Conservation (phyloP, 2,329 filamentous ascomycete genomes). For the Penicillium sp. region DNA sequence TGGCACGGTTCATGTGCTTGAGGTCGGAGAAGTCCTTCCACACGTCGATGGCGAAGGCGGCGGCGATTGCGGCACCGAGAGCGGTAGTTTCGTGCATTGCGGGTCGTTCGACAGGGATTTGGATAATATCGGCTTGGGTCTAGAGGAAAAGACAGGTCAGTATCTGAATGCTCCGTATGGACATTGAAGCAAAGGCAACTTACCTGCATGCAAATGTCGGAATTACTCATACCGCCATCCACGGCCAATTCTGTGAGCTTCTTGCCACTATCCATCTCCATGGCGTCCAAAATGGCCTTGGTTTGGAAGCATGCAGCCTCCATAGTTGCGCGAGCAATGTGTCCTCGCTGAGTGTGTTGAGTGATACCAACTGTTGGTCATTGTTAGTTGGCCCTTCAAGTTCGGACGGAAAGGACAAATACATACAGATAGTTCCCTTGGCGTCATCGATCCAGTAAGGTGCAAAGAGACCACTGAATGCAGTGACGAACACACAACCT, state of each 20-base stretch:
- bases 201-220: slow-evolving; percentile 80
- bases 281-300: slow-evolving; percentile 87
- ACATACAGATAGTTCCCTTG: slow-evolving; percentile 77
- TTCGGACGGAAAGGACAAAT: background rate
- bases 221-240: slow-evolving; percentile 86
- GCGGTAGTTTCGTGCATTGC: slow-evolving; percentile 89
- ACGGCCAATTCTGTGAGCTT: slow-evolving; percentile 75
- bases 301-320: slow-evolving; percentile 93
- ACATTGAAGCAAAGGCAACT: slow-evolving; percentile 50
- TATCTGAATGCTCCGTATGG: slow-evolving; percentile 11
- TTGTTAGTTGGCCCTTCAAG: slow-evolving; percentile 8
- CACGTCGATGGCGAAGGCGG: slow-evolving; percentile 75
- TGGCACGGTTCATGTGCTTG: slow-evolving; percentile 68
- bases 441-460: slow-evolving; percentile 95
- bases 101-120: slow-evolving; percentile 79
- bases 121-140: slow-evolving; percentile 81
- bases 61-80: slow-evolving; percentile 83
- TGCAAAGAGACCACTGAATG: slow-evolving; percentile 86
- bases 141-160: background rate
- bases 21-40: slow-evolving; percentile 76
- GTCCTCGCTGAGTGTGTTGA: slow-evolving; percentile 78
- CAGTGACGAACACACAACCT: slow-evolving; percentile 83
- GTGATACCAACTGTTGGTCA: slow-evolving; percentile 67
- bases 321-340: slow-evolving; percentile 83
- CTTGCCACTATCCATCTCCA: slow-evolving; percentile 82